Percentiles rank a stretch among this genome's conserved stretches.
phyloP scores from a whole-genome alignment of 1,284 basidiomycete genomes.

The Fomes fomentarius region DNA sequence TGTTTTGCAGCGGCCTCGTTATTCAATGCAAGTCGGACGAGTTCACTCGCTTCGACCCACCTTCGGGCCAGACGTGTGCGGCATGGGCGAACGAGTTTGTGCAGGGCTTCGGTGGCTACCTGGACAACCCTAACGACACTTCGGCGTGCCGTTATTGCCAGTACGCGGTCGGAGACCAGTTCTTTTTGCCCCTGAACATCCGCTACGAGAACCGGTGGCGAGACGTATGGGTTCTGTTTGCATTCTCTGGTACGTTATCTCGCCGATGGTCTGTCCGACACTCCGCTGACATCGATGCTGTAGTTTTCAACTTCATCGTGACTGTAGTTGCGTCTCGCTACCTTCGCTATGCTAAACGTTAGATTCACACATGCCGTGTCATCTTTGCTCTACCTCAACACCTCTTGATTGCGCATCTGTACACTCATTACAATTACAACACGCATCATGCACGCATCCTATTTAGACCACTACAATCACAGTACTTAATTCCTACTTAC shows the following conservation, averaged over 20 bases:
- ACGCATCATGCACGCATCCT: not conserved
- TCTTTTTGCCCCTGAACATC: slow-evolving; percentile 73
- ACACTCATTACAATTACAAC: no score
- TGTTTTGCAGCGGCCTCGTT: slow-evolving; percentile 52
- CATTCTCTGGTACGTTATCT: slow-evolving; percentile 53
- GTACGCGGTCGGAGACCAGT: slow-evolving; percentile 70
- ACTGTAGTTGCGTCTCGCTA: slow-evolving; percentile 76
- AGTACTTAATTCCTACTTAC: no score
- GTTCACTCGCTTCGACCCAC: slow-evolving; percentile 72
- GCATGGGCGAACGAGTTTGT: slow-evolving; percentile 76
- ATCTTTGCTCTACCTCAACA: no score
- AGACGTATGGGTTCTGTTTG: slow-evolving; percentile 73
- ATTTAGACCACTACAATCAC: no score
- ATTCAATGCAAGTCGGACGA: slow-evolving; percentile 73
- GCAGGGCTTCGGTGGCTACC: slow-evolving; percentile 70
- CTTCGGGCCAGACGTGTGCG: slow-evolving; percentile 73
- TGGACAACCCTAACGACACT: slow-evolving; percentile 72
- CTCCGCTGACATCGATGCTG: not conserved
- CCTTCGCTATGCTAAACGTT: slow-evolving; percentile 73
- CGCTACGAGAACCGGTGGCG: slow-evolving; percentile 69
- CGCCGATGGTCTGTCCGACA: not conserved
- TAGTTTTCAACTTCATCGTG: slow-evolving; percentile 72
- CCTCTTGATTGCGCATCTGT: no score
- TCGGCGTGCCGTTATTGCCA: slow-evolving; percentile 74
- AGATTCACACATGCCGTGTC: no score